A percentile compares a stretch with the other conserved stretches of the same genome.
Conservation (phyloP, 2,329 filamentous ascomycete species). For the Talaromyces sp. region DNA sequence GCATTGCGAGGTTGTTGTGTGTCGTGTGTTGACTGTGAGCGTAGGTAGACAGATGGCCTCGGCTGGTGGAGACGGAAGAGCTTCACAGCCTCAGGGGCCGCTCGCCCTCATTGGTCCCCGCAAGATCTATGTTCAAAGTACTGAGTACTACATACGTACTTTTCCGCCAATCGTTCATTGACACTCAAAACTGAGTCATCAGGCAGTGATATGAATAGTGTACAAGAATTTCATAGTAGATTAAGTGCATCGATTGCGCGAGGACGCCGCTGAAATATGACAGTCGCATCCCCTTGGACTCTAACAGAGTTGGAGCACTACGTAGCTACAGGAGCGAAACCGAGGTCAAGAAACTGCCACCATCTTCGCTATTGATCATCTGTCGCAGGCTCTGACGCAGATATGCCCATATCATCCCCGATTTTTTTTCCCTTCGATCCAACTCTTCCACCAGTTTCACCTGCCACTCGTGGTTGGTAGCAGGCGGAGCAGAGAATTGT, state of each 20-base stretch:
- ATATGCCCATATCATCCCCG: neutral
- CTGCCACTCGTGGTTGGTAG: slow-evolving; percentile 1
- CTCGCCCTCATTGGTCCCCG: slow-evolving; percentile 1
- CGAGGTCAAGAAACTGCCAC: neutral
- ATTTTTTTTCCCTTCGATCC: slow-evolving; percentile 6
- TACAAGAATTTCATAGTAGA: neutral
- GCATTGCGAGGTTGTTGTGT: slow-evolving; percentile 25
- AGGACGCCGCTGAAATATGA: neutral
- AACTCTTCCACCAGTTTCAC: slow-evolving; percentile 5
- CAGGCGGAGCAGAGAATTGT: neutral
- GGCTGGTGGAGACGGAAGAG: slow-evolving; percentile 2
- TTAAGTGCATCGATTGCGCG: neutral
- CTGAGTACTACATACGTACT: neutral
- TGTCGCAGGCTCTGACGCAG: neutral
- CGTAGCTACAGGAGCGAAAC: neutral
- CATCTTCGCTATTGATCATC: neutral
- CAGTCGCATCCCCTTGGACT: neutral
- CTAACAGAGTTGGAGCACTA: neutral
- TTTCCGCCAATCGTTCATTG: neutral
- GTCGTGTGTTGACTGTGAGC: neutral
- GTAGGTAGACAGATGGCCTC: neutral
- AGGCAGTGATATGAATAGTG: neutral
- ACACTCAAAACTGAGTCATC: neutral
- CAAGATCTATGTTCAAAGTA: neutral
- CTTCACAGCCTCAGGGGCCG: slow-evolving; percentile 2